Evolutionary conservation across 2,329 filamentous ascomycete genomes (phyloP).

Genomic region (Fusarium verrucosum): DNA sequence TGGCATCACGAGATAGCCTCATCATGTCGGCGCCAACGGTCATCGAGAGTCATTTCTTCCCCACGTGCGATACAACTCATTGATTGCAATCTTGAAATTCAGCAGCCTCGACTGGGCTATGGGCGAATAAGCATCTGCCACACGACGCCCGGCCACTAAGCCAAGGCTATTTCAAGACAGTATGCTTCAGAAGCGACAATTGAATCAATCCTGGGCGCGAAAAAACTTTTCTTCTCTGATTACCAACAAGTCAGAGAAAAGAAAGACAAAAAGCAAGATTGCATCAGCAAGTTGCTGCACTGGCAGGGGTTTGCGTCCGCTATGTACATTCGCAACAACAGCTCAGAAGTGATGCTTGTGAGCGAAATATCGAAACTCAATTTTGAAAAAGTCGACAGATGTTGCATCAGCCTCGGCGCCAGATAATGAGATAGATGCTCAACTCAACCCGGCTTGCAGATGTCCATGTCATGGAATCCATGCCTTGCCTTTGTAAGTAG

Average conservation of each 20-base stretch:
- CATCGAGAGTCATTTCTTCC: conserved; percentile 26
- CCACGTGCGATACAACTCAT: conserved; percentile 14
- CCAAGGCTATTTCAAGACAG: conserved; percentile 8
- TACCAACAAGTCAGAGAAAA: neutral
- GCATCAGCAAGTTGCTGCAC: conserved; percentile 20
- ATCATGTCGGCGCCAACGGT: neutral
- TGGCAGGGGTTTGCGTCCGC: conserved; percentile 7
- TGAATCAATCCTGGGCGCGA: neutral
- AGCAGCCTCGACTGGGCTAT: conserved; percentile 18
- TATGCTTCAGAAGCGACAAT: conserved; percentile 28
- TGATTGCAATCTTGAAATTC: conserved; percentile 5
- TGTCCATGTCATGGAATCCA: conserved; percentile 4
- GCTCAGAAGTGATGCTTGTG: neutral
- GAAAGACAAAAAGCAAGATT: conserved; percentile 15
- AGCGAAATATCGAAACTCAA: neutral
- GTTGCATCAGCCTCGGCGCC: conserved; percentile 1
- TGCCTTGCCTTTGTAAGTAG: neutral
- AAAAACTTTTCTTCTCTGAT: neutral
- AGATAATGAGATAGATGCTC: too few species aligned
- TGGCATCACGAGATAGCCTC: conserved; percentile 34
- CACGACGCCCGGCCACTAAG: conserved; percentile 39
- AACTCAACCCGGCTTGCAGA: neutral
- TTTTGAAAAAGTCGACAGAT: conserved; percentile 12
- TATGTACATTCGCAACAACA: neutral
- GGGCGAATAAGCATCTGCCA: conserved; percentile 42